Evolutionary conservation across 2,329 filamentous ascomycete species (phyloP).

Genomic region (Talaromyces sp.): DNA sequence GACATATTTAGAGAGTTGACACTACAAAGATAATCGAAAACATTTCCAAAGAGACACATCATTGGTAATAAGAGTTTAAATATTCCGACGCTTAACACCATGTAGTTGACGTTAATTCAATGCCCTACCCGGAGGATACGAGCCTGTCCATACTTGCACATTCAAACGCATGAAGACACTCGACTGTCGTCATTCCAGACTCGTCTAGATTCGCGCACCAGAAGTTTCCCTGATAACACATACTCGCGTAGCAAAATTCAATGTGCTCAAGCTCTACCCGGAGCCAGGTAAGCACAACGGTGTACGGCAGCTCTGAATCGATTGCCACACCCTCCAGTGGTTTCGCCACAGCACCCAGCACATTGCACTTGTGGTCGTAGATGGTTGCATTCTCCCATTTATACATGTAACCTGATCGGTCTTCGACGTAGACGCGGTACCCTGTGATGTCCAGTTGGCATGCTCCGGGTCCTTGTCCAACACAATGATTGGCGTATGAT

Average conservation of each 20-base stretch:
- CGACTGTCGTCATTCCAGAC: background rate
- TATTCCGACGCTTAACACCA: background rate
- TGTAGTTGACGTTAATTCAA: background rate
- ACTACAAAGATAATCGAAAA: too few relatives aligned
- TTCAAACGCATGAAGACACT: conserved; percentile 4
- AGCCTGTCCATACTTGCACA: background rate
- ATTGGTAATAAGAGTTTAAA: too few relatives aligned
- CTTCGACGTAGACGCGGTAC: background rate
- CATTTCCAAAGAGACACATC: too few relatives aligned
- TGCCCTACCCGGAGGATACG: background rate
- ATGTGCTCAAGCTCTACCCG: background rate
- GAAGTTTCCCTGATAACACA: conserved; percentile 1
- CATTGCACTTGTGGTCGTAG: conserved; percentile 4
- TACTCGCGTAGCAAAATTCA: conserved; percentile 6
- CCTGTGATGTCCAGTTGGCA: conserved; percentile 7
- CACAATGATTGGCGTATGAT: background rate
- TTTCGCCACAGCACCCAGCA: background rate
- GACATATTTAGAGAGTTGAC: too few relatives aligned
- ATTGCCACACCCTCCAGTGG: background rate
- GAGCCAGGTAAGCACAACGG: background rate
- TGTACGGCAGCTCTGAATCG: conserved; percentile 4
- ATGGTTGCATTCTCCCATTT: conserved; percentile 1
- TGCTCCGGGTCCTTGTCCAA: background rate
- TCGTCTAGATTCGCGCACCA: background rate
- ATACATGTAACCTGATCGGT: background rate